phyloP scores from a whole-genome alignment of 179 eudicot genomes.

The Actinidia polygama region DNA sequence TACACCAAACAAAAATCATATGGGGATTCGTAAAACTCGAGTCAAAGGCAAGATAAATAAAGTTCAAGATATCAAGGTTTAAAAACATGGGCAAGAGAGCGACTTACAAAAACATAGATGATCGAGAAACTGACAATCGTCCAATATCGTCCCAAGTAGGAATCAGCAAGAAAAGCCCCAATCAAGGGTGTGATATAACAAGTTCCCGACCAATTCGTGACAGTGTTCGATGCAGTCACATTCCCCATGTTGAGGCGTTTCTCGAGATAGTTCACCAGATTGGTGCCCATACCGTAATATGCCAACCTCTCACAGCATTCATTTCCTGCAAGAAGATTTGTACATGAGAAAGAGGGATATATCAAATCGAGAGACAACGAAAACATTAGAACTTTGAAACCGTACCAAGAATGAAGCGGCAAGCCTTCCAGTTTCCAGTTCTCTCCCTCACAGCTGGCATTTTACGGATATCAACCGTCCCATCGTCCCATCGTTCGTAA shows the following conservation, averaged over 20 bases:
- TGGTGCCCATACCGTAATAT: constrained; percentile 34
- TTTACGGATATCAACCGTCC: constrained; percentile 33
- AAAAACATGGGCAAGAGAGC: not conserved
- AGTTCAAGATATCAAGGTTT: not conserved
- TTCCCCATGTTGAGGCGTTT: constrained; percentile 29
- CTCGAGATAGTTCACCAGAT: constrained; percentile 29
- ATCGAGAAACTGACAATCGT: constrained; percentile 35
- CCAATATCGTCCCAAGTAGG: constrained; percentile 40
- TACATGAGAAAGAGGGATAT: too few species aligned
- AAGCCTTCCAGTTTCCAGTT: constrained; percentile 48
- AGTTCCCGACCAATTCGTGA: constrained; percentile 39
- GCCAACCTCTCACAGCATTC: constrained; percentile 32
- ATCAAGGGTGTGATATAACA: constrained; percentile 39
- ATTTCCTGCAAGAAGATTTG: constrained; percentile 16
- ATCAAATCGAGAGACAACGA: not conserved
- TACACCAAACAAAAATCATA: not conserved
- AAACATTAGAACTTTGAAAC: not conserved
- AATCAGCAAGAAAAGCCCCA: constrained; percentile 46
- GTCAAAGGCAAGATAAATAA: not conserved
- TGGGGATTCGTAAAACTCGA: not conserved
- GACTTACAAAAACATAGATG: constrained; percentile 31
- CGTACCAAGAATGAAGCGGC: constrained; percentile 35
- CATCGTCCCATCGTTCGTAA: constrained; percentile 43
- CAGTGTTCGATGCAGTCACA: constrained; percentile 34
- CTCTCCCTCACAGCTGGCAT: constrained; percentile 29